Conservation (phyloP, 169 alveolate species). For the Theileria annulata region DNA sequence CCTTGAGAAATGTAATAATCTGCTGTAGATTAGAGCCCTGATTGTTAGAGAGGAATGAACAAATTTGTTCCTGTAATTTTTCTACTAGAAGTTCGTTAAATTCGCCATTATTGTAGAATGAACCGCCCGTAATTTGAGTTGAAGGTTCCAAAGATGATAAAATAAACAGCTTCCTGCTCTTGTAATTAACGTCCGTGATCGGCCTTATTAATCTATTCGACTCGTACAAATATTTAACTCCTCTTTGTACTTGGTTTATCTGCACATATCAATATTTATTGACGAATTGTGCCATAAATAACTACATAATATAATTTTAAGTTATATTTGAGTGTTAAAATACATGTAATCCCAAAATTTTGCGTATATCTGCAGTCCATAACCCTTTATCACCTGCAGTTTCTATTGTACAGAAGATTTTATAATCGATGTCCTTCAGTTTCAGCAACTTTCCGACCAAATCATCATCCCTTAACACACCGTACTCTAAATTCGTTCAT, state of each 20-base stretch:
- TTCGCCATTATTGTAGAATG: conserved; percentile 89
- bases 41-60: conserved; percentile 57
- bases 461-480: conserved; percentile 78
- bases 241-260: conserved; percentile 85
- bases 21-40: conserved; percentile 68
- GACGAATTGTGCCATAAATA: neutral
- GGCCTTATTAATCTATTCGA: conserved; percentile 83
- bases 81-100: conserved; percentile 87
- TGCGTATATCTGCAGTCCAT: conserved; percentile 90
- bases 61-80: conserved; percentile 63
- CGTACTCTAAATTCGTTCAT: conserved; percentile 28
- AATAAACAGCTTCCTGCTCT: conserved; percentile 87
- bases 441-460: conserved; percentile 78
- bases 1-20: conserved; percentile 66
- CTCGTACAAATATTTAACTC: conserved; percentile 84
- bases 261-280: conserved; percentile 27
- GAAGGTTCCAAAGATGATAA: conserved; percentile 87
- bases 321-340: neutral
- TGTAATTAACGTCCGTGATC: conserved; percentile 86
- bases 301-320: neutral
- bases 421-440: conserved; percentile 83
- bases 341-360: conserved; percentile 81
- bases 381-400: conserved; percentile 88
- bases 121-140: conserved; percentile 87
- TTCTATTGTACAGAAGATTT: conserved; percentile 86